phyloP scores from a whole-genome alignment of 495 filamentous ascomycete species.

The Aspergillus cristatus region DNA sequence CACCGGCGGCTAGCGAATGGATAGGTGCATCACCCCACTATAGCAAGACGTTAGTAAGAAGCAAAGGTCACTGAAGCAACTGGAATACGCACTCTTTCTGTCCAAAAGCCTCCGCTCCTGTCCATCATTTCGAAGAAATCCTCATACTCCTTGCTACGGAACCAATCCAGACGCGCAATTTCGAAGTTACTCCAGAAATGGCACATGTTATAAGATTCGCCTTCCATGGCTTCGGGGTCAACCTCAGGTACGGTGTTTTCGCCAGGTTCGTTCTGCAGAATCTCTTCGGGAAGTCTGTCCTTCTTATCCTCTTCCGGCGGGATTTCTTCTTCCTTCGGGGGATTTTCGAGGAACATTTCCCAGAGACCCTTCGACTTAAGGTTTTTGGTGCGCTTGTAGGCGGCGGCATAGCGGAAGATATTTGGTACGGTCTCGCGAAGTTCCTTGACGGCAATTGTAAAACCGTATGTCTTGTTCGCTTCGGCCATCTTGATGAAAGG shows the following conservation, averaged over 20 bases:
- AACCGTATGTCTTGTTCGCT: constrained; percentile 95
- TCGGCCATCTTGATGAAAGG: constrained; percentile 91
- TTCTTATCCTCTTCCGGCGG: constrained; percentile 59
- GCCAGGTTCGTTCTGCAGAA: constrained; percentile 66
- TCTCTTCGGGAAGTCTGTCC: constrained; percentile 69
- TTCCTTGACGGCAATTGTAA: constrained; percentile 98
- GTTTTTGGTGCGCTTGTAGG: constrained; percentile 90
- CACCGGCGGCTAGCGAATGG: constrained; percentile 92
- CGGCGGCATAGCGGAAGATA: constrained; percentile 99
- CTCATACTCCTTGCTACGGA: constrained; percentile 91
- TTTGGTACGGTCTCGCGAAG: constrained; percentile 97
- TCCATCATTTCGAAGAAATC: constrained; percentile 99
- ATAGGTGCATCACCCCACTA: constrained; percentile 99
- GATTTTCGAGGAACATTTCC: constrained; percentile 94
- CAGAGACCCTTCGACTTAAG: constrained; percentile 86
- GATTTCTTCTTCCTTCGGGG: constrained; percentile 41
- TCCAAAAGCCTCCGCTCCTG: constrained; percentile 95
- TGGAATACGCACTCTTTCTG: constrained; percentile 71
- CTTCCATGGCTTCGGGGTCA: constrained; percentile 91
- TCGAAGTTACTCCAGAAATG: constrained; percentile 99
- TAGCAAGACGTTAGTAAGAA: constrained; percentile 2
- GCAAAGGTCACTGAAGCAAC: constrained; percentile 11
- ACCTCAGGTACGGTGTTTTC: constrained; percentile 65
- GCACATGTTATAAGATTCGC: constrained; percentile 99
- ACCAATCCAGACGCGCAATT: constrained; percentile 90